These are phyloP conservation scores for Ophiostoma pallidulum DNA, from an alignment of 2,329 filamentous ascomycete species.

Conservation along the genomic window DNA sequence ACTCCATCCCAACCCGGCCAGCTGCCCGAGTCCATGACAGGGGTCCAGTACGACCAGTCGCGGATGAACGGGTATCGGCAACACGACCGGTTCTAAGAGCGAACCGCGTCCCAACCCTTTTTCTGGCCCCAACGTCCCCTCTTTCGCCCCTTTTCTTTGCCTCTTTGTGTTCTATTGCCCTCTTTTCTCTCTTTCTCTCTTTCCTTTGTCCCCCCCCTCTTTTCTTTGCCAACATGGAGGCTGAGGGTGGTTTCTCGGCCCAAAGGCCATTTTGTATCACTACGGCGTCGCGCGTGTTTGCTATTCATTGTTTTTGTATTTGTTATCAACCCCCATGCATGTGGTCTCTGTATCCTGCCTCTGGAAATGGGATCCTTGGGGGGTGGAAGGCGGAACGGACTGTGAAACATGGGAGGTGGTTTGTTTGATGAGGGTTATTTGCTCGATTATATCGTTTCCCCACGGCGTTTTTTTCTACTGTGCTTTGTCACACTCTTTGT, in stretches of 20 bases:
- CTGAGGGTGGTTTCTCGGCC: neutral
- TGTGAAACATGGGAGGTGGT: neutral
- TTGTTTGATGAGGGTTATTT: neutral
- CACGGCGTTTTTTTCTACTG: neutral
- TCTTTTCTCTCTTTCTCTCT: neutral
- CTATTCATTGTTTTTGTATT: neutral
- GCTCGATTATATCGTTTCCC: no score
- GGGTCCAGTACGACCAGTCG: constrained; percentile 51
- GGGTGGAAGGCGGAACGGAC: neutral
- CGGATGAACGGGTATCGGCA: constrained; percentile 38
- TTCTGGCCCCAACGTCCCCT: no score
- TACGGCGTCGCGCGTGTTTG: neutral
- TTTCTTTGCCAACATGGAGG: neutral
- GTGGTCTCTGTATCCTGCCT: neutral
- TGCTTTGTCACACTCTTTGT: neutral
- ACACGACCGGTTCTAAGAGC: constrained; percentile 8
- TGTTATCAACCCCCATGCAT: neutral
- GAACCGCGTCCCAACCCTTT: neutral
- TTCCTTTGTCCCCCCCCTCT: neutral
- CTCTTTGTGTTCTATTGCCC: neutral
- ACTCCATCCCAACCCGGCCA: constrained; percentile 13
- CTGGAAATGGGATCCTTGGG: neutral
- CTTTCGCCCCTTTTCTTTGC: neutral
- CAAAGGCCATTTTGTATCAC: neutral
- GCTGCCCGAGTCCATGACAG: constrained; percentile 52